phyloP scores from a whole-genome alignment of 2,329 filamentous ascomycete species.

The Penicillium corylophilum region DNA sequence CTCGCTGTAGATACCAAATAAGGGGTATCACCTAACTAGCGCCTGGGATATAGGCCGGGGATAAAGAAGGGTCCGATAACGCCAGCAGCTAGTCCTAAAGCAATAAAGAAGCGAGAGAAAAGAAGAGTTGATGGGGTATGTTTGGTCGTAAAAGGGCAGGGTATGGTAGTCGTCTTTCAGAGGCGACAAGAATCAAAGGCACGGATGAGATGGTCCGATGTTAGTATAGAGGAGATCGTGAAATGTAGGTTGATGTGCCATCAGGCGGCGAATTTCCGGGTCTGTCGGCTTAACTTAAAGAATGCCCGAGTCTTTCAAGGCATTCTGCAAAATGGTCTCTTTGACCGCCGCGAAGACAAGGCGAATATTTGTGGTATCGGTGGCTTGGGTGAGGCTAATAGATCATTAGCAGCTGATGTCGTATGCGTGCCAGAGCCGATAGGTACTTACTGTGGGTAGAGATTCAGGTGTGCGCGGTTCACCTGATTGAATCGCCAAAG shows the following conservation, averaged over 20 bases:
- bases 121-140: constrained; percentile 8
- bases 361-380: constrained; percentile 96
- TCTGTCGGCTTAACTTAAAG: constrained; percentile 55
- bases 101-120: constrained; percentile 9
- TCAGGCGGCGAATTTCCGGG: not conserved
- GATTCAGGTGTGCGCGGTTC: constrained; percentile 89
- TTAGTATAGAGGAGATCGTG: not conserved
- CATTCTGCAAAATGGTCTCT: constrained; percentile 97
- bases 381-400: constrained; percentile 88
- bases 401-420: constrained; percentile 19
- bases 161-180: not conserved
- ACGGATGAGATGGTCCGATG: not conserved
- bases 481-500: constrained; percentile 99
- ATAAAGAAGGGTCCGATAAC: constrained; percentile 18
- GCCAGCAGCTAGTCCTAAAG: constrained; percentile 22
- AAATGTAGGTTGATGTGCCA: not conserved
- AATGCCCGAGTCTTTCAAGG: constrained; percentile 96
- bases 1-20: constrained; percentile 14
- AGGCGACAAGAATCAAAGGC: not conserved
- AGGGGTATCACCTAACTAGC: constrained; percentile 17
- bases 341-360: constrained; percentile 98
- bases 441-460: constrained; percentile 87
- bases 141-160: constrained; percentile 11
- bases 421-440: not conserved
- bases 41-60: constrained; percentile 18